A percentile compares a stretch with the other conserved stretches of the same genome.
Conservation (phyloP, 2,329 filamentous ascomycete genomes). For the Apiospora aurea region DNA sequence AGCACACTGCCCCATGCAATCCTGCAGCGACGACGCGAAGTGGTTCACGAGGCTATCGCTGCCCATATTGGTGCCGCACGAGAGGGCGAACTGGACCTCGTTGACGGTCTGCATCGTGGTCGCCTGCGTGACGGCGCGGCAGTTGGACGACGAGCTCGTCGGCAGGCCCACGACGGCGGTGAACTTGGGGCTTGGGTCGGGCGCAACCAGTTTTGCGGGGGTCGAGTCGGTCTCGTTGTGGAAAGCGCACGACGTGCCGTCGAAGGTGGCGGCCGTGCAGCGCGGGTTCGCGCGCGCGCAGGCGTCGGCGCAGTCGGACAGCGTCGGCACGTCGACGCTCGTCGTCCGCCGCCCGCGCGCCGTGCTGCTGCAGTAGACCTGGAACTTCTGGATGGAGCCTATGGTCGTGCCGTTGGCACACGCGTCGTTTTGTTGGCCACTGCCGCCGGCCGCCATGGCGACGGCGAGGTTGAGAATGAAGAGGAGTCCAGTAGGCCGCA, state of each 20-base stretch:
- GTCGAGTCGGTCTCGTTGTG: neutral
- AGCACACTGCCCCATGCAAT: slow-evolving; percentile 4
- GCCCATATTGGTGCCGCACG: neutral
- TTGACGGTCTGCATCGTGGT: slow-evolving; percentile 2
- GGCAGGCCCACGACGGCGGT: neutral
- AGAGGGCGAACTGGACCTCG: neutral
- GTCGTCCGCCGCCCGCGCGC: neutral
- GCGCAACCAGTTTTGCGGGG: neutral
- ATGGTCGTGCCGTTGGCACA: slow-evolving; percentile 1
- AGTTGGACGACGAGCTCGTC: neutral
- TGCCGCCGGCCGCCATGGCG: neutral
- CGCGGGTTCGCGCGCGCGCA: neutral
- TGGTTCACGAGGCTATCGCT: neutral
- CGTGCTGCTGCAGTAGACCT: slow-evolving; percentile 7
- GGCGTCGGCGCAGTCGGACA: slow-evolving; percentile 4
- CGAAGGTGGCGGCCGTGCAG: slow-evolving; percentile 13
- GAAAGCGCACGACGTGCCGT: slow-evolving; percentile 5
- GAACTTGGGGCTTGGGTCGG: neutral
- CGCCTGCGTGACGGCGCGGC: neutral
- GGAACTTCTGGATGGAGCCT: neutral
- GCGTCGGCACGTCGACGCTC: neutral
- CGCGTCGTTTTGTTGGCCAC: neutral
- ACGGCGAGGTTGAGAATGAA: neutral
- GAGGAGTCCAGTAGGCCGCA: neutral
- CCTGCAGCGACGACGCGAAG: neutral